These are phyloP conservation scores for Heracleum sosnowskyi DNA, from an alignment of 129 eudicot species.

Conservation along the genomic window DNA sequence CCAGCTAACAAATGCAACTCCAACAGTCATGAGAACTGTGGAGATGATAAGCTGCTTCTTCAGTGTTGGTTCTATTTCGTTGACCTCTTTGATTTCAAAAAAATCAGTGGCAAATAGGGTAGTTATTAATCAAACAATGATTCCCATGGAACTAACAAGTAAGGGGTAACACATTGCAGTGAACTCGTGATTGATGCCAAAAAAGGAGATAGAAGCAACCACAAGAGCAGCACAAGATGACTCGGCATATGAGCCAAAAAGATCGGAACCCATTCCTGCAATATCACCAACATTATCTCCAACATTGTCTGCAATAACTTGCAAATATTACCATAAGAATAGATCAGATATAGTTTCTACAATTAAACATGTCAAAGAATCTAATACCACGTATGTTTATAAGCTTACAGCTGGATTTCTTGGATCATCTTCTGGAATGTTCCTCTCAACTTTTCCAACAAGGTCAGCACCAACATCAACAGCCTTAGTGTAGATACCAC, in stretches of 20 bases:
- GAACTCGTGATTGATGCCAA: conserved; percentile 61
- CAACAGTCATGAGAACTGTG: conserved; percentile 60
- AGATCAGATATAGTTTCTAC: neutral
- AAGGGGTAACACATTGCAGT: conserved; percentile 62
- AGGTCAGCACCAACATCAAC: conserved; percentile 83
- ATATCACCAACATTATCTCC: conserved; percentile 81
- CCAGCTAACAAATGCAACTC: conserved; percentile 48
- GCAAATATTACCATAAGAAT: conserved; percentile 3
- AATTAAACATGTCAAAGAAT: neutral
- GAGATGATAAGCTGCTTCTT: conserved; percentile 71
- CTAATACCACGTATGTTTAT: neutral
- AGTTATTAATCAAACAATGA: conserved; percentile 61
- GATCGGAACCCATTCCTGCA: conserved; percentile 84
- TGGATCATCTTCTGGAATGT: conserved; percentile 81
- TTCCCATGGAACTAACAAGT: conserved; percentile 64
- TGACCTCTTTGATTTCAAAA: conserved; percentile 52
- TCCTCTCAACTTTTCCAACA: conserved; percentile 69
- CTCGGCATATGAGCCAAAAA: conserved; percentile 72
- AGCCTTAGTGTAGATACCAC: conserved; percentile 74
- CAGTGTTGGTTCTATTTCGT: conserved; percentile 65
- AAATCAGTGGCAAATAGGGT: conserved; percentile 71
- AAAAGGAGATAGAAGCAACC: conserved; percentile 71
- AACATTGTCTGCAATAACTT: conserved; percentile 79
- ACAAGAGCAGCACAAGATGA: conserved; percentile 79
- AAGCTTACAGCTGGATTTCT: conserved; percentile 71